Base-by-base conservation (phyloP, 306 rosid species). In the Begonia masoniana region DNA sequence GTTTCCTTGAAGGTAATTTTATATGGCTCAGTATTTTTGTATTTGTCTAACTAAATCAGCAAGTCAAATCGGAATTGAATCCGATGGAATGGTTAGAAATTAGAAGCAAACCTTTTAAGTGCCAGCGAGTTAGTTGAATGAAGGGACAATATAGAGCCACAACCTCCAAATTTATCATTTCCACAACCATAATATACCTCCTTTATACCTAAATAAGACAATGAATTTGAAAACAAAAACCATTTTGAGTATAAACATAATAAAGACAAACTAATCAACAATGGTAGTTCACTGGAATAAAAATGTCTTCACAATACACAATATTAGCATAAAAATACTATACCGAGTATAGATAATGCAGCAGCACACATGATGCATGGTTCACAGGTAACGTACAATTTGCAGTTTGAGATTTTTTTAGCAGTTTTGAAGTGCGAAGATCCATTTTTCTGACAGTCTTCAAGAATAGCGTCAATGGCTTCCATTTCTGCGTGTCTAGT, bases 401-500 rank as follows among this genome's bases (percentile, higher is more conserved):
- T 51, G 64, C 94, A 83, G 24, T 74, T 77, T 19, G 94, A 75
- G 67, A 86, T 64, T 9, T 58, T 77, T 57, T 79, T 73, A 21
- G 96, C 82, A 51, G 79, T 76, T 70, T 86, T 78, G 6, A 62
- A 63, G 48, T 47, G 60, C 46, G 94, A 79, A 73, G 73, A 78
- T 62, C 84, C 82, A 35, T 61, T 66, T 63, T 73, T 76, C 71
- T 64, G 84, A 94, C 96, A 86, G 68, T 65, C 72, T 69, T 75
- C 76, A 41, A 91, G 68, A 65, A 86, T 82, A 62, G 62, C 56
- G 54, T 86, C 99, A 65, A 83, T 64, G 60, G 96, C 94, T 81
- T 83, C 99, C 96, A 91, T 86, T 76, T 91, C 93, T n/a, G 99
- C 96, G 55, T 91, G 99, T 67, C 99, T 77, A 15, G 94, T 81